A percentile compares a stretch with the other conserved stretches of the same genome.
phyloP scores from a whole-genome alignment of 2,329 filamentous ascomycete species.

The Pseudogymnoascus sp. region DNA sequence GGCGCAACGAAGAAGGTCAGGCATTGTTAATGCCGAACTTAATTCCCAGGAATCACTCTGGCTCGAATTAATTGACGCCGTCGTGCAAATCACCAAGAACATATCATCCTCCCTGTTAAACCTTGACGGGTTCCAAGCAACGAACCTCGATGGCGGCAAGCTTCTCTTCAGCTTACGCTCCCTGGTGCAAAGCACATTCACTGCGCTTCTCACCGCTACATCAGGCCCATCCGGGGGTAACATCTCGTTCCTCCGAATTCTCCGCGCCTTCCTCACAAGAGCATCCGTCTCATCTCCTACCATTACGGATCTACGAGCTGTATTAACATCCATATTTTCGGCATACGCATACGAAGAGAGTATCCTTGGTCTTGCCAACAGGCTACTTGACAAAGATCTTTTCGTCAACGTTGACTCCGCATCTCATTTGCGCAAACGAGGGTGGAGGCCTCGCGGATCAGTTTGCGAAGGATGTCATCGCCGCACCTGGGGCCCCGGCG shows the following conservation, averaged over 20 bases:
- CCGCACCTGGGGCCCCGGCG: constrained; percentile 82
- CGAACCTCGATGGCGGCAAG: constrained; percentile 47
- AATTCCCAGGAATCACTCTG: constrained; percentile 50
- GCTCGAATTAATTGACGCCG: constrained; percentile 53
- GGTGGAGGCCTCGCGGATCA: constrained; percentile 82
- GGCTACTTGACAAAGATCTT: constrained; percentile 78
- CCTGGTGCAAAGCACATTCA: constrained; percentile 85
- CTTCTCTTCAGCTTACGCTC: constrained; percentile 63
- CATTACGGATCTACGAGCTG: constrained; percentile 75
- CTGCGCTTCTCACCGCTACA: constrained; percentile 71
- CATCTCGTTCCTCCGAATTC: constrained; percentile 77
- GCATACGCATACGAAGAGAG: constrained; percentile 94
- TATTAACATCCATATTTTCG: constrained; percentile 83
- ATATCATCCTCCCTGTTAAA: constrained; percentile 49
- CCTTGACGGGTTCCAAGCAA: constrained; percentile 22
- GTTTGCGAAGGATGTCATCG: constrained; percentile 80
- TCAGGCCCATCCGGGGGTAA: constrained; percentile 46
- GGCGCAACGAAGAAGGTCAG: constrained; percentile 37
- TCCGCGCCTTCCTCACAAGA: constrained; percentile 79
- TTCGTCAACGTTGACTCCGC: constrained; percentile 77
- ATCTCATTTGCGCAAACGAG: constrained; percentile 66
- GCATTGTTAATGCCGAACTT: constrained; percentile 36
- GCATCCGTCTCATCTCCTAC: constrained; percentile 78
- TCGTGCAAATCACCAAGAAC: constrained; percentile 57
- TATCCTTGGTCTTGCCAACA: constrained; percentile 75